Base-by-base conservation (phyloP, 192 early-diverging fungal species). In the Pecoramyces ruminantium region DNA sequence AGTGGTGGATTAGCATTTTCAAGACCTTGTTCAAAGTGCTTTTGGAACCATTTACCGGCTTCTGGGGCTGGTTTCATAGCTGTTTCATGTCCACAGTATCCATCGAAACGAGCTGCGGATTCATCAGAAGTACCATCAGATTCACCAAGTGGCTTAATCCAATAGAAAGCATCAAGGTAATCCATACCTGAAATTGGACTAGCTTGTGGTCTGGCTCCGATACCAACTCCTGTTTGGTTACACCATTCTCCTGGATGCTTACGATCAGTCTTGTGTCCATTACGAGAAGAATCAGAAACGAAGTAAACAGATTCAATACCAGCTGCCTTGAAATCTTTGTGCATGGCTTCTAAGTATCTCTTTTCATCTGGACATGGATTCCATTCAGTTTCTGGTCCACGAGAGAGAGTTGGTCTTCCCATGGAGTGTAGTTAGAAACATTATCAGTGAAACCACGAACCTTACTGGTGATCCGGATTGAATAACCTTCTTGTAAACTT, bases 41-140 rank as follows among this genome's bases (percentile, higher is more conserved):
- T 84, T 28, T 87, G 77, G 84, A 89, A 87, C 86, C 88, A 87
- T 16, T 82, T 58, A 29, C 87, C 86, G 38, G 86, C 87, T 78
- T 87, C 77, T 29, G 86, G 86, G 27, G 86, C 86, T 21, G 77
- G 77, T 12, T 79, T 25, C 78, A 85, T 30, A 38, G 86, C 30
- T 3, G 30, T 34, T 34, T 34, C 30, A 34, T 34, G 30, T 34
- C 30, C 30, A 34, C 30, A 34, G 30, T 34, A 34, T 6, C 30
- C 30, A 34, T 34, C 30, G 30, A 83, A 77, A 40, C 78, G 84
- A 28, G 81, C 79, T 14, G 82, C 82, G 16, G 51, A 38, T 21
- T 82, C 18, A 30, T 85, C 85, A 39, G 87, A 88, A 21, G 83
- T 85, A 67, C 86, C 86, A 78, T 86, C 86, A 67, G 78, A 38